Percentiles rank a stretch among this genome's conserved stretches.
These are phyloP conservation scores for Salvia rosmarinus DNA, from an alignment of 257 asterid species.

Conservation along the genomic window DNA sequence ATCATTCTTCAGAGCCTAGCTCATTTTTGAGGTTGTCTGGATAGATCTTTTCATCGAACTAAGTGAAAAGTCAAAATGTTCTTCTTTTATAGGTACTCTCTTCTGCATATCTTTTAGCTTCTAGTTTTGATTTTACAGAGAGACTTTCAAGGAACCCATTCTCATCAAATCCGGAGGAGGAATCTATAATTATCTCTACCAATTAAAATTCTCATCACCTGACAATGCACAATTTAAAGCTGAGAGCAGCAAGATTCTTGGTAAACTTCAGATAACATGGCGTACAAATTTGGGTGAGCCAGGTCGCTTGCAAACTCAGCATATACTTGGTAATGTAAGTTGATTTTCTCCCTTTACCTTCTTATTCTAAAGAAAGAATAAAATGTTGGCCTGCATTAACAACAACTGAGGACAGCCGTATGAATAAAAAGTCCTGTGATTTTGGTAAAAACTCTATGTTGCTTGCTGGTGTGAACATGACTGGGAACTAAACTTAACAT, in stretches of 20 bases:
- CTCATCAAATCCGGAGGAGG: conserved; percentile 94
- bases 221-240: conserved; percentile 64
- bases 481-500: conserved; percentile 9
- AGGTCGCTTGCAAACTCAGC: conserved; percentile 97
- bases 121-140: conserved; percentile 52
- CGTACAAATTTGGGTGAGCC: conserved; percentile 99
- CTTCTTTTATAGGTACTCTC: conserved; percentile 20
- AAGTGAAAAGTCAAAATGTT: neutral
- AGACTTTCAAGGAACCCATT: conserved; percentile 69
- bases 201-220: conserved; percentile 65
- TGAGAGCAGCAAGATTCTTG: conserved; percentile 92
- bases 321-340: conserved; percentile 96
- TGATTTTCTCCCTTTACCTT: conserved; percentile 27
- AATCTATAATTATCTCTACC: conserved; percentile 85
- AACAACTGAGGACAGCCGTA: neutral
- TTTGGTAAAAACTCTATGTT: conserved; percentile 21
- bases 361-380: conserved; percentile 20
- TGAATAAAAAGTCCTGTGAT: conserved; percentile 11
- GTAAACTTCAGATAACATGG: conserved; percentile 98
- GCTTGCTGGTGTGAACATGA: conserved; percentile 19
- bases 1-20: conserved; percentile 49
- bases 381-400: conserved; percentile 16
- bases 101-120: conserved; percentile 21
- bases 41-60: conserved; percentile 17
- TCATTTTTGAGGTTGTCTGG: conserved; percentile 51